Evolutionary conservation across 192 early-diverging fungal genomes (phyloP), one percentile per base, ranked within the genome.

Genomic region (Thamnidium elegans): DNA sequence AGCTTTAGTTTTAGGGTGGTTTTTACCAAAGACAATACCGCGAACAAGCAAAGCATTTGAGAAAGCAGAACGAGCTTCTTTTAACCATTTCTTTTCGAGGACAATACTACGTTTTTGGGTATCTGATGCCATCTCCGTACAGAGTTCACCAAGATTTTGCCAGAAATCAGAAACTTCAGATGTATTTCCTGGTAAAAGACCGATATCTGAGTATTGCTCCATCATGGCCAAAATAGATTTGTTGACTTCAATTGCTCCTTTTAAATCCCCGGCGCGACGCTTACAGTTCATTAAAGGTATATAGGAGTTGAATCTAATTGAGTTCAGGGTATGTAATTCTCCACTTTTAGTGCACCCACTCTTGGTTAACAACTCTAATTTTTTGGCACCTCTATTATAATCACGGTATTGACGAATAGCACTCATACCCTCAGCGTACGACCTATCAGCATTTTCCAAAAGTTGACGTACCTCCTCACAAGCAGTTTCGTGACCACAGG

Each of bases 101-200:
- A 51, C 15, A 15, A 7, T 19, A 20, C 34, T 23, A 20, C 59
- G 59, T 7, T 34, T 32, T 15, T 47, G 32, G 50, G 69, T 53
- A 56, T 79, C 75, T 65, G 67, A 71, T 17, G 79, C 83, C 67
- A 83, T 69, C 62, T 79, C 79, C 65, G 81, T 67, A 67, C 75
- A 79, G 62, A 85, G 61, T 66, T 87, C 86, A 44, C 79, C 86
- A 50, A 86, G 64, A 1, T 79, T 65, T 61, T 78, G 74, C 55
- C 76, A 66, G 66, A 84, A 85, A 53, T 87, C 85, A 23, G 81
- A 80, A 51, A 86, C 65, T 14, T 84, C 78, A 17, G 88, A 79
- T 58, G 81, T 85, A 56, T 86, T 78, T 20, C 63, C 59, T 30
- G 83, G 81, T 14, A 84, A 76, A 20, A 78, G 75, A 59, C 72